These are phyloP conservation scores for Helotiales sp. DNA, from an alignment of 2,329 filamentous ascomycete species.

Conservation along the genomic window DNA sequence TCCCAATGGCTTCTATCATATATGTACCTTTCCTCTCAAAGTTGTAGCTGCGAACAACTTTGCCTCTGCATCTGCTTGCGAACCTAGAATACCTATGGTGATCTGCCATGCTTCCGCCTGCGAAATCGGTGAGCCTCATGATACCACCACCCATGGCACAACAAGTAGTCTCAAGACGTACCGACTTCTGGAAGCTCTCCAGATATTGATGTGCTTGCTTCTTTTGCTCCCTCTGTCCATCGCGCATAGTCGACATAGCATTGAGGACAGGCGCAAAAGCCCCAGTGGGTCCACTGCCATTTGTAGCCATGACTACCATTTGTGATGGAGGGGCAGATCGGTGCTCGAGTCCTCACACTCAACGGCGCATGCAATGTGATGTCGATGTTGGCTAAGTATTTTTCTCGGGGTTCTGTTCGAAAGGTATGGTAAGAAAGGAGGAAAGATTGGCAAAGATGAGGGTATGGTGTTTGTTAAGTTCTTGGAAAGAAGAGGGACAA, in stretches of 20 bases:
- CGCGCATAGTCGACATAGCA: slow-evolving; percentile 90
- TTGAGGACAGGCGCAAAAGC: slow-evolving; percentile 83
- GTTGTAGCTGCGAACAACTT: slow-evolving; percentile 97
- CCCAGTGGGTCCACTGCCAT: slow-evolving; percentile 62
- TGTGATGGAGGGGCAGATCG: slow-evolving; percentile 31
- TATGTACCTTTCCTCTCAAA: slow-evolving; percentile 88
- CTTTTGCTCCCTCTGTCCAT: slow-evolving; percentile 79
- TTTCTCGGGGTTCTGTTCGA: neutral
- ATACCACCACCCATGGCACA: slow-evolving; percentile 13
- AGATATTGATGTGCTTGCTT: slow-evolving; percentile 88
- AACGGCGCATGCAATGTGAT: slow-evolving; percentile 13
- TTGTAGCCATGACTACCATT: slow-evolving; percentile 42
- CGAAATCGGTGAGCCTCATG: slow-evolving; percentile 24
- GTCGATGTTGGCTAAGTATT: neutral
- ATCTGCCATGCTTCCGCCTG: slow-evolving; percentile 89
- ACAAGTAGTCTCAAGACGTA: slow-evolving; percentile 47
- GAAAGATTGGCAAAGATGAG: neutral
- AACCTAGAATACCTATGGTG: slow-evolving; percentile 83
- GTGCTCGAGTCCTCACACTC: slow-evolving; percentile 4
- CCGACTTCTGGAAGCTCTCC: slow-evolving; percentile 97
- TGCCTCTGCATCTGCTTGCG: slow-evolving; percentile 76
- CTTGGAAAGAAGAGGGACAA: neutral
- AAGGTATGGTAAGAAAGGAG: neutral
- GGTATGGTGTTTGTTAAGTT: neutral
- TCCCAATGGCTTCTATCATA: neutral